phyloP scores from a whole-genome alignment of 257 asterid genomes.

The Striga asiatica region DNA sequence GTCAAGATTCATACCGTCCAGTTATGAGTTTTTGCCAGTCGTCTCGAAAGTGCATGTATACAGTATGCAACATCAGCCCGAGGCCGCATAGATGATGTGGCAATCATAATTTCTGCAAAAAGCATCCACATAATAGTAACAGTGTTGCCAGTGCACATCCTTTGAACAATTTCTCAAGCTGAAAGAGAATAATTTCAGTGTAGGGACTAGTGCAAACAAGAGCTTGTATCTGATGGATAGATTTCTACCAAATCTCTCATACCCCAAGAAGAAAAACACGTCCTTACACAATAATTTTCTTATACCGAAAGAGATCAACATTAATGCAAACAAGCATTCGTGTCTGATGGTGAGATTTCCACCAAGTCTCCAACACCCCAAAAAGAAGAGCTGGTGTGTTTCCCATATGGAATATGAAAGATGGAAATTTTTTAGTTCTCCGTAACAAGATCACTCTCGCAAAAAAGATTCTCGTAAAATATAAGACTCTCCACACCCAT shows the following conservation, averaged over 20 bases:
- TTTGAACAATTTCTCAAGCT: conserved; percentile 11
- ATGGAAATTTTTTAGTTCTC: not conserved
- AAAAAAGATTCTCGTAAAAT: too few species aligned
- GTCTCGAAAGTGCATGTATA: conserved; percentile 75
- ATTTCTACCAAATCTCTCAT: not conserved
- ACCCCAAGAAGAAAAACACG: not conserved
- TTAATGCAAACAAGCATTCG: not conserved
- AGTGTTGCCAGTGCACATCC: conserved; percentile 18
- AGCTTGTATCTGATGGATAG: not conserved
- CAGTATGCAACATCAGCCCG: conserved; percentile 96
- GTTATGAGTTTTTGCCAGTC: conserved; percentile 86
- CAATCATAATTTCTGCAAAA: conserved; percentile 78
- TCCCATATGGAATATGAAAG: conserved; percentile 10
- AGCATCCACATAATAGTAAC: conserved; percentile 20
- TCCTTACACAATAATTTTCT: too few species aligned
- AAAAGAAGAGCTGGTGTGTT: not conserved
- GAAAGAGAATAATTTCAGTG: not conserved
- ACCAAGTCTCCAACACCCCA: not conserved
- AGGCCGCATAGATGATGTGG: conserved; percentile 67
- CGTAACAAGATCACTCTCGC: too few species aligned
- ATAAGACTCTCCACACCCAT: too few species aligned
- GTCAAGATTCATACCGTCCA: conserved; percentile 72
- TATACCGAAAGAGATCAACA: conserved; percentile 4
- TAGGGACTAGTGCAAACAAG: not conserved
- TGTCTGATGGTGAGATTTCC: not conserved